Evolutionary conservation across 306 rosid genomes (phyloP).

Genomic region (Fragaria ananassa): DNA sequence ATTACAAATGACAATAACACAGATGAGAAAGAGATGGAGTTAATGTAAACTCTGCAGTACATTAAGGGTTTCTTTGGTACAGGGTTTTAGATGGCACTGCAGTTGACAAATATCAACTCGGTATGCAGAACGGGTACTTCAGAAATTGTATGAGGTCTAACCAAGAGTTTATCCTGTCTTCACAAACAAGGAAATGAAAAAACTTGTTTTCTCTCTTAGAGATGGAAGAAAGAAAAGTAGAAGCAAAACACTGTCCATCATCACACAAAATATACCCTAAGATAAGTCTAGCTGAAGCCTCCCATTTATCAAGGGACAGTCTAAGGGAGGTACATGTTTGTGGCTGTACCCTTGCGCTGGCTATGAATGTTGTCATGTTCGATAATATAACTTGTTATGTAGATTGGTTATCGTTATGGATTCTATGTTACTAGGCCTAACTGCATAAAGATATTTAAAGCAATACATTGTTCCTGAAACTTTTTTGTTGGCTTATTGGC

Average conservation of each 20-base stretch:
- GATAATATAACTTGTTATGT: background rate
- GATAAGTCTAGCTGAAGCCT: background rate
- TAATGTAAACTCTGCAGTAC: background rate
- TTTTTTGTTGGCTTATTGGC: background rate
- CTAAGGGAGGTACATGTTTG: background rate
- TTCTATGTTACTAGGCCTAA: background rate
- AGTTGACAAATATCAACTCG: background rate
- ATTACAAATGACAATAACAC: too few species aligned
- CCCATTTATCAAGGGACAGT: background rate
- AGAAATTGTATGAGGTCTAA: background rate
- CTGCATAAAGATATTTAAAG: background rate
- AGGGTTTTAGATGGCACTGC: background rate
- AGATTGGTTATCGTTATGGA: background rate
- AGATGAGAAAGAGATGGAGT: too few species aligned
- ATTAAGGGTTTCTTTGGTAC: background rate
- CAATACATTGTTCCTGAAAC: background rate
- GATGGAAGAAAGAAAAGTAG: background rate
- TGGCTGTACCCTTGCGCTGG: background rate
- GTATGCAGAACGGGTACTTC: background rate
- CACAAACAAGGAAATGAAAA: background rate
- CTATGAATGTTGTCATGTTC: constrained; percentile 1
- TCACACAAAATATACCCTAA: background rate
- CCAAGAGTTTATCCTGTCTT: background rate
- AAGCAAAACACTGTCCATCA: background rate
- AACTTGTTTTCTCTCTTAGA: background rate